Percentiles rank a stretch among this genome's conserved stretches.
These are phyloP conservation scores for Heimioporus sp. DNA, from an alignment of 768 basidiomycete species.

Conservation along the genomic window DNA sequence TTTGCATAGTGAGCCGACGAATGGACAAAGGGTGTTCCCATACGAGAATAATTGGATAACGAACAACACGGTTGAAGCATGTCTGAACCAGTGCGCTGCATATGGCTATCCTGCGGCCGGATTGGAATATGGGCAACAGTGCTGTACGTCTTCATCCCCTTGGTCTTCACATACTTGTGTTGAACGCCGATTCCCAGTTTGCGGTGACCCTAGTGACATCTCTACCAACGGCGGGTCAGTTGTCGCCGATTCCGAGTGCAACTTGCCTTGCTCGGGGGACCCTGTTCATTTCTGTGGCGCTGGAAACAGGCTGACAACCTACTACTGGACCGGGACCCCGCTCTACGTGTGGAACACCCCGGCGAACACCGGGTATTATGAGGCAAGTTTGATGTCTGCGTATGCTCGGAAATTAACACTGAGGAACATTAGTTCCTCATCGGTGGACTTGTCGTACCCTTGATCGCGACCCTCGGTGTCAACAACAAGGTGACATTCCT, in stretches of 20 bases:
- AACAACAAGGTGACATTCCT: slow-evolving; percentile 83
- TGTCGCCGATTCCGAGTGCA: slow-evolving; percentile 39
- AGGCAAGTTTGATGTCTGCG: slow-evolving; percentile 42
- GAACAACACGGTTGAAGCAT: slow-evolving; percentile 64
- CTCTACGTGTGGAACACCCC: slow-evolving; percentile 68
- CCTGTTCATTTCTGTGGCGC: slow-evolving; percentile 68
- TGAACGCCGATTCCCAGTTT: slow-evolving; percentile 42
- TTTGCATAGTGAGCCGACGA: slow-evolving; percentile 44
- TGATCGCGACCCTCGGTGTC: slow-evolving; percentile 72
- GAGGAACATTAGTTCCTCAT: slow-evolving; percentile 40
- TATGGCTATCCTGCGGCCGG: slow-evolving; percentile 75
- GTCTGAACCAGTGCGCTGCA: slow-evolving; percentile 64
- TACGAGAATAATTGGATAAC: slow-evolving; percentile 55
- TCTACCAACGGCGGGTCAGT: slow-evolving; percentile 30
- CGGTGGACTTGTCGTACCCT: slow-evolving; percentile 64
- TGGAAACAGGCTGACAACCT: slow-evolving; percentile 50
- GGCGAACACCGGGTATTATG: slow-evolving; percentile 61
- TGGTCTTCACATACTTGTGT: not conserved
- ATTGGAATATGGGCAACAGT: slow-evolving; percentile 68
- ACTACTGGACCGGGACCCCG: slow-evolving; percentile 46
- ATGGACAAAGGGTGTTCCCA: slow-evolving; percentile 50
- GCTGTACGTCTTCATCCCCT: slow-evolving; percentile 50
- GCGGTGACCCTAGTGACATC: slow-evolving; percentile 65
- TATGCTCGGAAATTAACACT: not conserved
- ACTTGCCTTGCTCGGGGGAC: slow-evolving; percentile 64